Evolutionary conservation across 73 alveolate species (phyloP).

Genomic region (Paramecium tetraurelia): DNA sequence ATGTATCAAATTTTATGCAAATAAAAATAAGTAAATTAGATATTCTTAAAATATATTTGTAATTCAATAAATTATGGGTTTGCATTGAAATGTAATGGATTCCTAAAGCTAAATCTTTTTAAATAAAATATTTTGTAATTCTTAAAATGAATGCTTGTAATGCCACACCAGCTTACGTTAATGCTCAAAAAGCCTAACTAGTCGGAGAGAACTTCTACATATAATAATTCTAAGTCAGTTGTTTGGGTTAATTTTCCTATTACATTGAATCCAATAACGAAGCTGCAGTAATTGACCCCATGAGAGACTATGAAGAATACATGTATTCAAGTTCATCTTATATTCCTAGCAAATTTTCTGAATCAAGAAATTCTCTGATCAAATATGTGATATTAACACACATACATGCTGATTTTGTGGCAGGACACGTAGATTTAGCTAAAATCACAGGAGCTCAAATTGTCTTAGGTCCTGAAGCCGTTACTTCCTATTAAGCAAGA

Average conservation of each 20-base stretch:
- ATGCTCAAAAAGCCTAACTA: not conserved
- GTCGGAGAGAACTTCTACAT: not conserved
- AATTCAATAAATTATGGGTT: not conserved
- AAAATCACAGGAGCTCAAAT: constrained; percentile 64
- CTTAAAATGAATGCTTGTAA: not conserved
- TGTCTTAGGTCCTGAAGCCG: constrained; percentile 54
- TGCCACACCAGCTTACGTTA: not conserved
- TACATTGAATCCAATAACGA: constrained; percentile 61
- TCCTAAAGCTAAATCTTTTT: not conserved
- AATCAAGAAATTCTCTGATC: constrained; percentile 17
- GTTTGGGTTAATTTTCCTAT: constrained; percentile 66
- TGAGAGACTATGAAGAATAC: constrained; percentile 63
- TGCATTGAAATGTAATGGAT: constrained; percentile 15
- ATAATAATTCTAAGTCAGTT: not conserved
- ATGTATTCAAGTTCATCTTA: not conserved
- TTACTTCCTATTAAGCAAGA: constrained; percentile 15
- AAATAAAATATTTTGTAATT: not conserved
- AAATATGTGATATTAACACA: constrained; percentile 63
- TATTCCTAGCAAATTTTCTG: not conserved
- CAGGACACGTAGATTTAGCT: constrained; percentile 59
- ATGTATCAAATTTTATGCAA: not conserved
- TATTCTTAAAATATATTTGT: not conserved
- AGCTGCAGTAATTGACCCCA: constrained; percentile 62
- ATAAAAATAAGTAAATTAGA: not conserved
- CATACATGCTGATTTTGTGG: constrained; percentile 64